Conservation (phyloP, 1,284 basidiomycete species). For the Limonomyces culmigenus region DNA sequence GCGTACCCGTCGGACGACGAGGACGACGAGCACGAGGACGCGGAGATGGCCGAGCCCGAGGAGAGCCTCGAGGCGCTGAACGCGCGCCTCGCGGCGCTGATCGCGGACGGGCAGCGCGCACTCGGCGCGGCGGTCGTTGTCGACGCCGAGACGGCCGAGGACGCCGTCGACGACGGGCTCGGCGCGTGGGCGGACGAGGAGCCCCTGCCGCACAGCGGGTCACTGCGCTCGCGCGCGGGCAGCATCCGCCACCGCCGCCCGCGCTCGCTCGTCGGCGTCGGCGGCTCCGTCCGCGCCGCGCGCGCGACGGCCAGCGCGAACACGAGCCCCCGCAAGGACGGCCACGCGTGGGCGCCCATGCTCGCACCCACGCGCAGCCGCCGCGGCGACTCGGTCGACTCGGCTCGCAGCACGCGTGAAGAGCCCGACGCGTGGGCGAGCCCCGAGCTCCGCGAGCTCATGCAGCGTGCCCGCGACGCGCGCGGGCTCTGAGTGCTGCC, state of each 20-base stretch:
- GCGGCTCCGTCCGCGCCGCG: neutral
- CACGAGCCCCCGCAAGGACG: neutral
- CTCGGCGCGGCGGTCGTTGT: constrained; percentile 55
- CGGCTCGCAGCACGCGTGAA: constrained; percentile 6
- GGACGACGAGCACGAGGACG: neutral
- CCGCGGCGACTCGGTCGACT: neutral
- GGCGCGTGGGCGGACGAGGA: constrained; percentile 52
- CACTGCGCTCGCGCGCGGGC: neutral
- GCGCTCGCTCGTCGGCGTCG: neutral
- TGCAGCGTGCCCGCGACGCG: constrained; percentile 37
- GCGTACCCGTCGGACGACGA: neutral
- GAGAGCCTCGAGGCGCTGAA: constrained; percentile 21
- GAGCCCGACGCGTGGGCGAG: constrained; percentile 32
- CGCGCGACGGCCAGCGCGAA: neutral
- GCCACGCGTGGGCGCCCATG: neutral
- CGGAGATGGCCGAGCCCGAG: neutral
- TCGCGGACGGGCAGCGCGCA: constrained; percentile 34
- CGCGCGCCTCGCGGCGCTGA: constrained; percentile 42
- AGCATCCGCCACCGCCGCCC: neutral
- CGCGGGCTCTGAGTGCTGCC: too few relatives aligned
- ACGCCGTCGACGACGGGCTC: constrained; percentile 56
- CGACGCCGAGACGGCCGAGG: constrained; percentile 50
- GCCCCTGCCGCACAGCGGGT: neutral
- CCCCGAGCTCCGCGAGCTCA: constrained; percentile 41
- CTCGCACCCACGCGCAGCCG: neutral